A percentile compares a stretch with the other conserved stretches of the same genome.
Conservation (phyloP, 2,329 filamentous ascomycete species). For the Phoma herbarum region DNA sequence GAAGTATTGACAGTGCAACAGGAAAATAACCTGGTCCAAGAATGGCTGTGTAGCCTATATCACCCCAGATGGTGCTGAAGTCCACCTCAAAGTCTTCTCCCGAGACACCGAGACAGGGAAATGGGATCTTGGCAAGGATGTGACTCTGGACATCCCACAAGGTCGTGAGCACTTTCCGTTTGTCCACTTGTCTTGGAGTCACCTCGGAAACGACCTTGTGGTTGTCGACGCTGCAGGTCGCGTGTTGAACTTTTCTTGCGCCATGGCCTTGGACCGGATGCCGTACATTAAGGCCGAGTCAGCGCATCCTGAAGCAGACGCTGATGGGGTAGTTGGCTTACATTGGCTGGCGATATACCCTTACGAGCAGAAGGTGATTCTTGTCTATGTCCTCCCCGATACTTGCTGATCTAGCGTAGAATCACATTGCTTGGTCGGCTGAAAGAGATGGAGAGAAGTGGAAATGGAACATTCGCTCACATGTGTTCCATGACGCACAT, state of each 20-base stretch:
- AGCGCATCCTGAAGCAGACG: slow-evolving; percentile 75
- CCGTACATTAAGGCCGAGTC: slow-evolving; percentile 68
- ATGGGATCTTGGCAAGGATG: slow-evolving; percentile 81
- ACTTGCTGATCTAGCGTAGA: slow-evolving; percentile 33
- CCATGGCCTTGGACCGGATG: slow-evolving; percentile 77
- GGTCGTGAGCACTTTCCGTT: slow-evolving; percentile 72
- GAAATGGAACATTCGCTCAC: slow-evolving; percentile 72
- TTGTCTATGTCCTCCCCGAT: neutral
- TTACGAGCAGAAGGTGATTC: slow-evolving; percentile 50
- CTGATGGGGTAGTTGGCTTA: slow-evolving; percentile 80
- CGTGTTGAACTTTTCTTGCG: slow-evolving; percentile 76
- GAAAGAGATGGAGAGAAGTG: slow-evolving; percentile 61
- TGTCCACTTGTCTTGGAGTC: slow-evolving; percentile 84
- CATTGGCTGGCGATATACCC: slow-evolving; percentile 74
- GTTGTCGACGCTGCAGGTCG: slow-evolving; percentile 82
- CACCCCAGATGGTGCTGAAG: slow-evolving; percentile 71
- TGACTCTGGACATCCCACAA: slow-evolving; percentile 68
- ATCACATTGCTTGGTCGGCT: slow-evolving; percentile 53
- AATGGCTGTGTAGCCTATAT: slow-evolving; percentile 86
- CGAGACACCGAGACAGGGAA: slow-evolving; percentile 73
- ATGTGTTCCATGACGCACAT: slow-evolving; percentile 73
- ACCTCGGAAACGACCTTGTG: slow-evolving; percentile 79
- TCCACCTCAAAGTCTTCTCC: slow-evolving; percentile 77
- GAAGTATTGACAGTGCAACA: slow-evolving; percentile 50
- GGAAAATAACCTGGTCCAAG: slow-evolving; percentile 87